These are phyloP conservation scores for Dendrobium chrysotoxum DNA, from an alignment of 106 monocot species.

Conservation along the genomic window DNA sequence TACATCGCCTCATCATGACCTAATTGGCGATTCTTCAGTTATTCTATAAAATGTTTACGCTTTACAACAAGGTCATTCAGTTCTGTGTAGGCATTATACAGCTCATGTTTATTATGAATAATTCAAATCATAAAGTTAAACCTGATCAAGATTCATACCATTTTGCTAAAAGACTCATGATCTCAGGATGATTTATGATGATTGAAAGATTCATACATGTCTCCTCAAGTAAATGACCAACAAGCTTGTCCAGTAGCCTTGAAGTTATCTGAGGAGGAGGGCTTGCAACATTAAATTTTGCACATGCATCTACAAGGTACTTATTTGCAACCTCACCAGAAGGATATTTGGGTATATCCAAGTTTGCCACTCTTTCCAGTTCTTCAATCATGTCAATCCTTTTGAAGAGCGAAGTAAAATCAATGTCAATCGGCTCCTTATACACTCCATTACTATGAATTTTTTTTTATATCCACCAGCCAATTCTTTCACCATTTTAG, in stretches of 20 bases:
- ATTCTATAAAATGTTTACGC: slow-evolving; percentile 72
- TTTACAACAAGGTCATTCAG: slow-evolving; percentile 94
- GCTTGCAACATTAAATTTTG: slow-evolving; percentile 80
- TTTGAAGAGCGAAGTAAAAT: slow-evolving; percentile 92
- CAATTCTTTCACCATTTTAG: slow-evolving; percentile 86
- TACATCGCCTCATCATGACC: slow-evolving; percentile 97
- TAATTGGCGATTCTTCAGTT: slow-evolving; percentile 87
- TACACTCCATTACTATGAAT: slow-evolving; percentile 88
- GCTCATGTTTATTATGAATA: slow-evolving; percentile 95
- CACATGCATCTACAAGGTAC: slow-evolving; percentile 76
- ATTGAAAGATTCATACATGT: slow-evolving; percentile 77
- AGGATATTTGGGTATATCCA: slow-evolving; percentile 81
- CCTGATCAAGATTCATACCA: slow-evolving; percentile 67
- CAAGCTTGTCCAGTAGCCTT: slow-evolving; percentile 83
- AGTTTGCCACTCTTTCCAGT: slow-evolving; percentile 62
- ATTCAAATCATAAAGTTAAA: slow-evolving; percentile 80
- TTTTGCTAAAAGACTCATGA: slow-evolving; percentile 97
- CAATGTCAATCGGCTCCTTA: slow-evolving; percentile 87
- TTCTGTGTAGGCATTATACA: slow-evolving; percentile 97
- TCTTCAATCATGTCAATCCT: slow-evolving; percentile 88
- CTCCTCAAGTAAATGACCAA: slow-evolving; percentile 94
- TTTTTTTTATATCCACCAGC: slow-evolving; percentile 90
- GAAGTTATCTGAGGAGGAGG: slow-evolving; percentile 88
- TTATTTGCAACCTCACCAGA: slow-evolving; percentile 78
- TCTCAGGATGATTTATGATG: slow-evolving; percentile 90